Percentiles rank a stretch among this genome's conserved stretches.
phyloP scores from a whole-genome alignment of 140 eudicot genomes.

The Oenanthe javanica region DNA sequence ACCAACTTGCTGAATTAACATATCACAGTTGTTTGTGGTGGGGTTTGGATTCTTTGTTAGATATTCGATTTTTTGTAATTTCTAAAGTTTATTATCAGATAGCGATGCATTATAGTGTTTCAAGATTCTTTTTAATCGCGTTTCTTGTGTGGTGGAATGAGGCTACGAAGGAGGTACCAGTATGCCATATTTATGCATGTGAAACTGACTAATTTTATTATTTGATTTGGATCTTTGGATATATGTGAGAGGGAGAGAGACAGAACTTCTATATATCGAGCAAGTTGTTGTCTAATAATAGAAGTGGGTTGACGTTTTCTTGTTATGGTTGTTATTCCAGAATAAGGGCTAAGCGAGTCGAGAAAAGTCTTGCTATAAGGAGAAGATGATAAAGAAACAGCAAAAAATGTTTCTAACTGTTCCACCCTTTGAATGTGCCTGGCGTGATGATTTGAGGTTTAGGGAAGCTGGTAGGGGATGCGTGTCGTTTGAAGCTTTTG shows the following conservation, averaged over 20 bases:
- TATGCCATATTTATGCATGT: constrained; percentile 10
- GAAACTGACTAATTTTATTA: constrained; percentile 16
- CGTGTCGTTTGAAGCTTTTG: constrained; percentile 93
- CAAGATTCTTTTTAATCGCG: constrained; percentile 15
- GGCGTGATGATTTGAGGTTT: constrained; percentile 80
- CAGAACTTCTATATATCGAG: neutral
- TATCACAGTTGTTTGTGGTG: constrained; percentile 16
- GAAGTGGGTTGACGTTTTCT: neutral
- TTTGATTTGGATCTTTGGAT: constrained; percentile 8
- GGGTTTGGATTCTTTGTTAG: constrained; percentile 4
- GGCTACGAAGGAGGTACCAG: constrained; percentile 14
- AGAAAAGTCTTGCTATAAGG: neutral
- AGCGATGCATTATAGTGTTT: constrained; percentile 15
- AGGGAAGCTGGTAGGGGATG: constrained; percentile 98
- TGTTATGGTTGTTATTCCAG: constrained; percentile 16
- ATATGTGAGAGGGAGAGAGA: constrained; percentile 4
- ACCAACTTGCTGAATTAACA: constrained; percentile 20
- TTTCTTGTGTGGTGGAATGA: constrained; percentile 22
- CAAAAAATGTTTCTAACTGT: constrained; percentile 76
- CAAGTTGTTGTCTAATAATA: constrained; percentile 5
- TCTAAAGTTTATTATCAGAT: constrained; percentile 13
- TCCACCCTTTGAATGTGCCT: constrained; percentile 95
- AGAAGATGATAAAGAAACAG: constrained; percentile 53
- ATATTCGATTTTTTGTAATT: constrained; percentile 16
- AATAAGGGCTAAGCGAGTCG: constrained; percentile 21